These are phyloP conservation scores for Aspergillus spinulosporus DNA, from an alignment of 2,329 filamentous ascomycete species.

Conservation along the genomic window DNA sequence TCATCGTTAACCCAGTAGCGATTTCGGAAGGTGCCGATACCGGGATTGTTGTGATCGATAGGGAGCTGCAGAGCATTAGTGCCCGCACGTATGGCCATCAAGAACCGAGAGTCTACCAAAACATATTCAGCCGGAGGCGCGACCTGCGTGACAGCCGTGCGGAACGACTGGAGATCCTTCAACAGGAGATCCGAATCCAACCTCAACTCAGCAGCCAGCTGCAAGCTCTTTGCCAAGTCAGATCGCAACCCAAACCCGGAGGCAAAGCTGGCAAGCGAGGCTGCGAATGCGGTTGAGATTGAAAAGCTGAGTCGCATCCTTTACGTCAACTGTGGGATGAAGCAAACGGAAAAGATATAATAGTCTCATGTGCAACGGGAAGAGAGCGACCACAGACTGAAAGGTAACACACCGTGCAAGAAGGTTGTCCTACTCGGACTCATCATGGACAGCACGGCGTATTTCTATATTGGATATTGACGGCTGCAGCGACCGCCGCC, in stretches of 20 bases:
- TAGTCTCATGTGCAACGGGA: not conserved
- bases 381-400: not conserved
- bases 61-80: conserved; percentile 21
- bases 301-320: conserved; percentile 9
- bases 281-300: conserved; percentile 1
- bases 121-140: conserved; percentile 20
- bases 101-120: conserved; percentile 13
- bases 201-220: conserved; percentile 23
- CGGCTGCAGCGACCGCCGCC: conserved; percentile 5
- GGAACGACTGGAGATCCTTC: conserved; percentile 18
- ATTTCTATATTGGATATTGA: conserved; percentile 5
- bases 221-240: conserved; percentile 19
- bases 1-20: conserved; percentile 56
- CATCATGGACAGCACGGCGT: not conserved
- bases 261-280: conserved; percentile 15
- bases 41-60: conserved; percentile 33
- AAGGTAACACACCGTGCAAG: not conserved
- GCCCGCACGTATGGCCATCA: not conserved
- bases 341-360: not conserved
- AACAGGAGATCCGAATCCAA: conserved; percentile 21
- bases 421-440: not conserved
- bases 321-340: not conserved
- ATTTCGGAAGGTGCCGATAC: conserved; percentile 55
- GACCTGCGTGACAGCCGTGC: conserved; percentile 8
- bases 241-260: conserved; percentile 19